These are phyloP conservation scores for Cymbopogon flexuosus DNA, from an alignment of 202 grass and related monocot species.

Conservation along the genomic window DNA sequence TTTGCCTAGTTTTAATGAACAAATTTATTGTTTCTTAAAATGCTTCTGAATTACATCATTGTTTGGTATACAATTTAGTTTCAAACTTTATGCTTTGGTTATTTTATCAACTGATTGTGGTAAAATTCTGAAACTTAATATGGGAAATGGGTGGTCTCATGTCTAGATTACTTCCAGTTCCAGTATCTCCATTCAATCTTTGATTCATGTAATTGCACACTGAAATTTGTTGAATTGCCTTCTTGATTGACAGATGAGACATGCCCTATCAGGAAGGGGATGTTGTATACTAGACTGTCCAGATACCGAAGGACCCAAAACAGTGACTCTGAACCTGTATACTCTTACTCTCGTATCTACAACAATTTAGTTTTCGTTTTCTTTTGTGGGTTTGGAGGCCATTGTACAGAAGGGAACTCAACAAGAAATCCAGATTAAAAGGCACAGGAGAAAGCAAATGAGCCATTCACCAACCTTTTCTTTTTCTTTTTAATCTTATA, in stretches of 20 bases:
- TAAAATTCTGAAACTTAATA: conserved; percentile 14
- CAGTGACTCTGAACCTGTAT: conserved; percentile 43
- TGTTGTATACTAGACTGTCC: conserved; percentile 43
- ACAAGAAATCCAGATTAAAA: conserved; percentile 29
- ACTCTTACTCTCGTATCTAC: conserved; percentile 35
- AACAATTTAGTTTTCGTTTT: conserved; percentile 7
- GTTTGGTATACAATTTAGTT: conserved; percentile 16
- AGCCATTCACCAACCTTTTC: conserved; percentile 18
- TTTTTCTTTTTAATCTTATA: neutral
- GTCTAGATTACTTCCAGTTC: neutral
- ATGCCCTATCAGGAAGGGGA: conserved; percentile 22
- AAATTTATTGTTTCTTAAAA: neutral
- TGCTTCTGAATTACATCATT: neutral
- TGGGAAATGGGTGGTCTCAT: neutral
- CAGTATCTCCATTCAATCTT: neutral
- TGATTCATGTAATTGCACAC: neutral
- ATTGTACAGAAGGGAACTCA: conserved; percentile 65
- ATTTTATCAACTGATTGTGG: neutral
- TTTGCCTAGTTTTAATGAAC: conserved; percentile 7
- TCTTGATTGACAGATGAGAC: conserved; percentile 42
- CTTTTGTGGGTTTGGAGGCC: conserved; percentile 26
- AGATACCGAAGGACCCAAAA: conserved; percentile 26
- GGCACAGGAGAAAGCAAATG: conserved; percentile 41
- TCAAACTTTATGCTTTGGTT: conserved; percentile 3
- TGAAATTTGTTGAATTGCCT: conserved; percentile 1